A percentile compares a stretch with the other conserved stretches of the same genome.
Conservation (phyloP, 1,284 basidiomycete species). For the Puccinia hordei region DNA sequence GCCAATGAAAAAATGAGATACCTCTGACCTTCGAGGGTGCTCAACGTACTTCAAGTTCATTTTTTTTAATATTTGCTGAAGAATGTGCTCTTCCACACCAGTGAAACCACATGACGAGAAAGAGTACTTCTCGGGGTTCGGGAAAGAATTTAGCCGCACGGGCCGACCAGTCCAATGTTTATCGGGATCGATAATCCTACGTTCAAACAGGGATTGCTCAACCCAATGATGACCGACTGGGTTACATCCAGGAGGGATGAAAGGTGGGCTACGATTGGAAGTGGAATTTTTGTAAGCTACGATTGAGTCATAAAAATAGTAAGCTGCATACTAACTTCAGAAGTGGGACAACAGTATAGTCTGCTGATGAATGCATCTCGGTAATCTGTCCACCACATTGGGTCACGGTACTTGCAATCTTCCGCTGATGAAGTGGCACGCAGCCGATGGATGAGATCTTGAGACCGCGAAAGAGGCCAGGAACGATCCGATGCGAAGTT, state of each 20-base stretch:
- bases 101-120: slow-evolving; percentile 39
- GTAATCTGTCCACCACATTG: slow-evolving; percentile 37
- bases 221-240: slow-evolving; percentile 50
- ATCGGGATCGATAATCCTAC: slow-evolving; percentile 44
- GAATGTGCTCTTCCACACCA: slow-evolving; percentile 23
- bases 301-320: background rate
- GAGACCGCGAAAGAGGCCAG: slow-evolving; percentile 25
- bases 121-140: slow-evolving; percentile 17
- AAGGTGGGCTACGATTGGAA: slow-evolving; percentile 28
- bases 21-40: slow-evolving; percentile 37
- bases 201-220: slow-evolving; percentile 39
- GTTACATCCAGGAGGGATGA: slow-evolving; percentile 35
- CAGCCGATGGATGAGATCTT: slow-evolving; percentile 29
- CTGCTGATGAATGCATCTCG: slow-evolving; percentile 28
- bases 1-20: slow-evolving; percentile 47
- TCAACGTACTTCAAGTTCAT: slow-evolving; percentile 43
- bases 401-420: slow-evolving; percentile 2
- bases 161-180: slow-evolving; percentile 40
- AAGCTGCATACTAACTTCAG: slow-evolving; percentile 32
- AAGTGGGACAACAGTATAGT: slow-evolving; percentile 46
- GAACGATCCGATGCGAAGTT: slow-evolving; percentile 15
- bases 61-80: slow-evolving; percentile 30
- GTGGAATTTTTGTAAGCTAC: background rate
- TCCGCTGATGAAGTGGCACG: slow-evolving; percentile 15
- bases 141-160: slow-evolving; percentile 27